Evolutionary conservation across 2,329 filamentous ascomycete species (phyloP).

Genomic region (Xylaria polymorpha): DNA sequence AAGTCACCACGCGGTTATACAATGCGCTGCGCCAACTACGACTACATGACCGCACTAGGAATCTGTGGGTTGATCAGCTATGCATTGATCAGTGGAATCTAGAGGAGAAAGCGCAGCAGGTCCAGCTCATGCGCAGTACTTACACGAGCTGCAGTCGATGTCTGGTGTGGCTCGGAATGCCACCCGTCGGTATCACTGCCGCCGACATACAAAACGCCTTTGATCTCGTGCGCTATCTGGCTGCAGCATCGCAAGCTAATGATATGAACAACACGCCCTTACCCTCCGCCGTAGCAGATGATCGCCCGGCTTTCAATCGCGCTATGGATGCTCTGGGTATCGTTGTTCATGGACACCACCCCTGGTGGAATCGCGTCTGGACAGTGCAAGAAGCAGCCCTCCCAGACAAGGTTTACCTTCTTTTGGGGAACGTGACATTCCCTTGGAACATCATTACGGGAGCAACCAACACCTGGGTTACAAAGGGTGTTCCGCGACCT

Average conservation of each 20-base stretch:
- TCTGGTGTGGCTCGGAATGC: constrained; percentile 13
- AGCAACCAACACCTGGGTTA: constrained; percentile 1
- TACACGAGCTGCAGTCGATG: constrained; percentile 10
- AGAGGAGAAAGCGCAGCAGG: constrained; percentile 8
- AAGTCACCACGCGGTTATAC: not conserved
- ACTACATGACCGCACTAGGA: not conserved
- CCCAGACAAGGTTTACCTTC: not conserved
- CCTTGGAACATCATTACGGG: not conserved
- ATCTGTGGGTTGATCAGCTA: constrained; percentile 9
- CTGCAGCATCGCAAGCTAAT: not conserved
- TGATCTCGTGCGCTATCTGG: constrained; percentile 1
- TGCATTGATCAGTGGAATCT: constrained; percentile 15
- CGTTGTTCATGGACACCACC: constrained; percentile 4
- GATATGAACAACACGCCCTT: not conserved
- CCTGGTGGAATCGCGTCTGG: constrained; percentile 10
- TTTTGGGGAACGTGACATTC: not conserved
- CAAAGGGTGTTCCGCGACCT: not conserved
- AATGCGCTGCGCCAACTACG: not conserved
- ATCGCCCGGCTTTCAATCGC: not conserved
- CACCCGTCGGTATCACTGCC: not conserved
- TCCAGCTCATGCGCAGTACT: not conserved
- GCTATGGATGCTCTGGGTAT: not conserved
- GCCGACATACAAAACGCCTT: not conserved
- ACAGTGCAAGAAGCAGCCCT: constrained; percentile 10
- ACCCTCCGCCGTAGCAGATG: not conserved